Conservation (phyloP, 495 filamentous ascomycete genomes). For the Daldinia decipiens region DNA sequence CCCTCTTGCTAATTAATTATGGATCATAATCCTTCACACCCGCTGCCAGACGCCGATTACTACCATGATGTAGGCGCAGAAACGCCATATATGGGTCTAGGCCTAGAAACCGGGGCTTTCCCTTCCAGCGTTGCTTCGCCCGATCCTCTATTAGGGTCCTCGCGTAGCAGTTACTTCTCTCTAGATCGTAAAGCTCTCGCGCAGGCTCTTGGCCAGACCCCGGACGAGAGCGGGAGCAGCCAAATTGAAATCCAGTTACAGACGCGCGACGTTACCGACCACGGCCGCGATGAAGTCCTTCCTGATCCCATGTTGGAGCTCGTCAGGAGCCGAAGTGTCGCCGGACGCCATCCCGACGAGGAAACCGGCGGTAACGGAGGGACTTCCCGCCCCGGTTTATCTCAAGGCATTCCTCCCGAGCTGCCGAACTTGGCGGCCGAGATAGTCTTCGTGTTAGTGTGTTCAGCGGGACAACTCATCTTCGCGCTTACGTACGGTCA, state of each 20-base stretch:
- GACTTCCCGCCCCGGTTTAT: not conserved
- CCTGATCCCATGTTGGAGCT: conserved; percentile 38
- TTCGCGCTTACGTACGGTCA: conserved; percentile 59
- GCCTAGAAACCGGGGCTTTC: conserved; percentile 29
- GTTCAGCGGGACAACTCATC: conserved; percentile 58
- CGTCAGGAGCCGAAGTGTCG: conserved; percentile 28
- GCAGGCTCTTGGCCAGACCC: conserved; percentile 20
- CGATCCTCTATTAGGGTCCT: conserved; percentile 30
- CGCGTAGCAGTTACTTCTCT: conserved; percentile 21
- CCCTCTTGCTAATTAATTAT: conserved; percentile 5
- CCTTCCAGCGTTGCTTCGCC: conserved; percentile 36
- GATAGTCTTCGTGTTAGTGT: conserved; percentile 56
- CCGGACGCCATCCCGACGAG: conserved; percentile 13
- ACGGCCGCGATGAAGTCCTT: conserved; percentile 15
- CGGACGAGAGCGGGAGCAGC: conserved; percentile 1
- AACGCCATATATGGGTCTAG: conserved; percentile 32
- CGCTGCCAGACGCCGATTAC: conserved; percentile 15
- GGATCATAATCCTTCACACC: conserved; percentile 21
- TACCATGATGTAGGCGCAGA: conserved; percentile 26
- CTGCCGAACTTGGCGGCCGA: conserved; percentile 51
- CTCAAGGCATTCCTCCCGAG: conserved; percentile 54
- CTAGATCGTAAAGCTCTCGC: conserved; percentile 28
- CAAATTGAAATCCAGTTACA: conserved; percentile 22
- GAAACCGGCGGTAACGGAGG: conserved; percentile 15
- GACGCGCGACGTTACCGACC: conserved; percentile 34